Evolutionary conservation across 768 basidiomycete genomes (phyloP), one percentile per base, ranked within the genome.

Genomic region (Suillus clintonianus): DNA sequence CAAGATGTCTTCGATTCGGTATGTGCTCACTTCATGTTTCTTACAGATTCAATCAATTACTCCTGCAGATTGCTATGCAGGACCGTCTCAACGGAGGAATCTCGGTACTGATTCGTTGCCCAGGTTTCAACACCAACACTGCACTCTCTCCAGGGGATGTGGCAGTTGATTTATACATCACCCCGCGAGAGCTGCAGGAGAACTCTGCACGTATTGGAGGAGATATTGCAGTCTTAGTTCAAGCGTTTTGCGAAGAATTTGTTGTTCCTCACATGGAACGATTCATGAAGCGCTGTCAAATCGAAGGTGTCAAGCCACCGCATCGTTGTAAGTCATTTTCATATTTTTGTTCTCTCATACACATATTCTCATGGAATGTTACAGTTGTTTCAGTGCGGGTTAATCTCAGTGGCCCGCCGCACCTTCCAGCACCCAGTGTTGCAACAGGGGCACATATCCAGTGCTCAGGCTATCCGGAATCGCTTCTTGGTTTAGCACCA

Each of bases 201-300:
- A 39, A 39, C n/a, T 8, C 37, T 13, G 48, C 51, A 22, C 15
- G 30, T 17, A 59, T 67, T 27, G 42, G 39, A 7, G 62, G 60
- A n/a, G 60, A 57, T 34, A n/a, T 53, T 32, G 24, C 60, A 6
- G 27, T 59, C 17, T 39, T 67, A 8, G 41, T 62, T 19, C 65
- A 67, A 41, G 60, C 63, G 3, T 67, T 67, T 41, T 64, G 47
- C 24, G 42, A 67, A 17, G 62, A 67, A 27, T 64, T 64, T 48
- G 65, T 57, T 5, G 17, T 64, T 24, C 65, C 60, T 17, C 65
- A 67, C 15, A 17, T 64, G 6, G 34, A 62, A 34, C 24, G 19
- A 17, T 65, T 65, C 42, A 62, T 22, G 37, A 51, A 56, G 32
- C 42, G 8, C 1, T 65, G 64, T 56, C 45, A 32, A 0, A n/a